phyloP scores from a whole-genome alignment of 805 yeast species.

The Schizosaccharomyces lindneri region DNA sequence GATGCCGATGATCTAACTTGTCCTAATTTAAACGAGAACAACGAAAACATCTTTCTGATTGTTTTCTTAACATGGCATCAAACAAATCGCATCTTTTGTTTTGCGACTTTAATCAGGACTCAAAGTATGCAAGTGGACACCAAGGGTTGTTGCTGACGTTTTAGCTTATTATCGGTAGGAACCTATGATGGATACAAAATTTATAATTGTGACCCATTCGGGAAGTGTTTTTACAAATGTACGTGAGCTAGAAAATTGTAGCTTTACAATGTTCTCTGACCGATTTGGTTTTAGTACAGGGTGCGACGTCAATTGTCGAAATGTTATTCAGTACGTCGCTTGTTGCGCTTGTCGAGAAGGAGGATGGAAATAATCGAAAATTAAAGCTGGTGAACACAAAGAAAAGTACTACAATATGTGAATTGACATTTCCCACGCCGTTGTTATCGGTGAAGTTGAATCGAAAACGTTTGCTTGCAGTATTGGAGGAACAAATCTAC shows the following conservation, averaged over 20 bases:
- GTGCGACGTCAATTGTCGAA: slow-evolving; percentile 33
- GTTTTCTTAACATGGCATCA: neutral
- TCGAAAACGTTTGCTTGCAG: slow-evolving; percentile 55
- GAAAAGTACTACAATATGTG: slow-evolving; percentile 53
- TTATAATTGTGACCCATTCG: slow-evolving; percentile 73
- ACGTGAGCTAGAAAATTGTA: slow-evolving; percentile 9
- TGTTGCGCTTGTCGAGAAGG: slow-evolving; percentile 57
- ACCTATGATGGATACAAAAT: slow-evolving; percentile 40
- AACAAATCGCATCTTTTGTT: neutral
- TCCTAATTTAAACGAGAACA: no score
- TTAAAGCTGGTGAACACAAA: slow-evolving; percentile 66
- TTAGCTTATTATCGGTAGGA: slow-evolving; percentile 47
- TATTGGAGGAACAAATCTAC: slow-evolving; percentile 55
- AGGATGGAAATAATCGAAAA: slow-evolving; percentile 42
- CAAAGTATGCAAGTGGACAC: neutral
- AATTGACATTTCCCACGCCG: slow-evolving; percentile 58
- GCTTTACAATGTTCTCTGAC: neutral
- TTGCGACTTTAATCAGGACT: neutral
- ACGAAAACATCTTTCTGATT: neutral
- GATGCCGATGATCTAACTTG: no score
- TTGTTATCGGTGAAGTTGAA: slow-evolving; percentile 54
- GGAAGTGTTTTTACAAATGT: slow-evolving; percentile 31
- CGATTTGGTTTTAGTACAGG: slow-evolving; percentile 11
- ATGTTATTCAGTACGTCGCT: slow-evolving; percentile 79
- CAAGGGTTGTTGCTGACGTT: neutral